phyloP scores from a whole-genome alignment of 306 rosid genomes.

The Gastrolobium bilobum region DNA sequence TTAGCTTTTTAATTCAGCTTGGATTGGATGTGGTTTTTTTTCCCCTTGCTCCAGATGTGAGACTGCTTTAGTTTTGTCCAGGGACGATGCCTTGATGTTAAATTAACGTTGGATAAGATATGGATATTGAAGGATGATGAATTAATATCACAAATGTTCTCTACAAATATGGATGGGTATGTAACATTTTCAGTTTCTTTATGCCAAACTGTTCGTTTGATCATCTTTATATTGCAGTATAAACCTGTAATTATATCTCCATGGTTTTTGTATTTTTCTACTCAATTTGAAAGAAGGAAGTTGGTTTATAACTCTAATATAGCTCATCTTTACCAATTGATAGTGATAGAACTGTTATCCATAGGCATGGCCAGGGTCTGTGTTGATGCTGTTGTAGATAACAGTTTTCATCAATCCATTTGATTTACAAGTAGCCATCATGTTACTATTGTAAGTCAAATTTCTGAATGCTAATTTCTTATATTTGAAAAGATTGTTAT shows the following conservation, averaged over 20 bases:
- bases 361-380: neutral
- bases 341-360: constrained; percentile 18
- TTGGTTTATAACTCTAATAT: constrained; percentile 29
- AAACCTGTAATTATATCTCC: constrained; percentile 33
- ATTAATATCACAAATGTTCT: constrained; percentile 63
- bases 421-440: constrained; percentile 18
- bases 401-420: constrained; percentile 28
- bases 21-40: constrained; percentile 20
- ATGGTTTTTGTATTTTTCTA: constrained; percentile 17
- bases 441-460: constrained; percentile 10
- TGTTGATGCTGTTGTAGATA: constrained; percentile 2
- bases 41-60: constrained; percentile 37
- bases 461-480: constrained; percentile 30
- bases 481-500: constrained; percentile 24
- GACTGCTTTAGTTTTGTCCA: constrained; percentile 56
- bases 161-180: constrained; percentile 63
- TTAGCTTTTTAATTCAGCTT: constrained; percentile 32
- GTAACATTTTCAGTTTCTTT: constrained; percentile 50
- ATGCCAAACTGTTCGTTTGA: constrained; percentile 36
- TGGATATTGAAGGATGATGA: constrained; percentile 88
- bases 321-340: constrained; percentile 30
- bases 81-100: constrained; percentile 90
- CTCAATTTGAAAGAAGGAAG: constrained; percentile 15
- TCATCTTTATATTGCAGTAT: constrained; percentile 31
- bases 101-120: constrained; percentile 75